Conservation (phyloP, 164 flowering plant species). For the Magnolia officinalis region DNA sequence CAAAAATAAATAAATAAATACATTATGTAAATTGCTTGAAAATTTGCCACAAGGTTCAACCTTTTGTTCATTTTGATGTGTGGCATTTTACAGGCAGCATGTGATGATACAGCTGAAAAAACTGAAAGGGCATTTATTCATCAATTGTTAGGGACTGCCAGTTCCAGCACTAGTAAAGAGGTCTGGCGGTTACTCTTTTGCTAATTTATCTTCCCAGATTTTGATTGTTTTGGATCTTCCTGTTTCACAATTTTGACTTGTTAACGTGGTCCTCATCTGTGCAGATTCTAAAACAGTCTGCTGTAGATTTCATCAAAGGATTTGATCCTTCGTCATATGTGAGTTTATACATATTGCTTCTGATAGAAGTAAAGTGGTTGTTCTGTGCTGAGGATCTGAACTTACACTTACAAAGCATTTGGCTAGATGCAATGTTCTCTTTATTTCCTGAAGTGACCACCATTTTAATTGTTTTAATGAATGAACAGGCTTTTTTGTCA, state of each 20-base stretch:
- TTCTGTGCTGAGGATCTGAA: neutral
- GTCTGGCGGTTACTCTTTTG: conserved; percentile 26
- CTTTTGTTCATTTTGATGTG: neutral
- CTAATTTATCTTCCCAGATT: neutral
- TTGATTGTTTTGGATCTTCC: conserved; percentile 3
- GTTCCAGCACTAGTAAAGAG: conserved; percentile 46
- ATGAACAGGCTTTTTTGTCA: conserved; percentile 42
- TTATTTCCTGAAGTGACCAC: neutral
- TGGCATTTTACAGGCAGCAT: conserved; percentile 52
- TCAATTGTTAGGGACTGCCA: conserved; percentile 51
- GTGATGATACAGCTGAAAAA: conserved; percentile 60
- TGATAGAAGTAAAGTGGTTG: neutral
- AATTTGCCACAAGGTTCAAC: neutral
- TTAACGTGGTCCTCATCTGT: neutral
- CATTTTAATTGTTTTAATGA: conserved; percentile 8
- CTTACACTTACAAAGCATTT: neutral
- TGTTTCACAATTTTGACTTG: neutral
- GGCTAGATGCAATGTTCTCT: neutral
- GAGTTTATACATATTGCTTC: conserved; percentile 31
- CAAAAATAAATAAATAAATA: too few relatives aligned
- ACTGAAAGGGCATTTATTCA: conserved; percentile 71
- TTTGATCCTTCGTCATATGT: conserved; percentile 77
- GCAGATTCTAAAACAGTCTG: conserved; percentile 72
- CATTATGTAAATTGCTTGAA: neutral
- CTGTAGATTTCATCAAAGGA: conserved; percentile 53